Base-by-base conservation (phyloP, 345 rosid species). In the Jatropha curcas region DNA sequence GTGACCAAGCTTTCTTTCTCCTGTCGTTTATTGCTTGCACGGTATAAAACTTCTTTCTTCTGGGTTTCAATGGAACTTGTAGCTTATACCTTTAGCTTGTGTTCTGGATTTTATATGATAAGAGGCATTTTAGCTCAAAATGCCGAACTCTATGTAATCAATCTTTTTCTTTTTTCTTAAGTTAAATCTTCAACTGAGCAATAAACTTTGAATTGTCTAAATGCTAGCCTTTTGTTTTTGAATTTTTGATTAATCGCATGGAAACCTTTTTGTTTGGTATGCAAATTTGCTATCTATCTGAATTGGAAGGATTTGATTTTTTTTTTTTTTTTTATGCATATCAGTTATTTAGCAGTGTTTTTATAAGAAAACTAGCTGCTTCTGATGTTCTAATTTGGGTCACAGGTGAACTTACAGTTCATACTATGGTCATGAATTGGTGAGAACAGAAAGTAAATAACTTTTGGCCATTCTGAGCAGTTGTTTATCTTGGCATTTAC, bases 1-100 rank as follows among this genome's bases (percentile, higher is more conserved):
- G 75, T 56, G 96, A 89, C 76, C 94, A 92, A 66, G 94, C 97
- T 22, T 92, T 86, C 85, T 76, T 87, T 77, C 92, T 92, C 59
- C 68, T 88, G 51, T 69, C 96, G 30, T 95, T 95, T 76, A 88
- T 89, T 60, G 94, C 89, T 72, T 92, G 89, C 88, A 87, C 94
- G 90, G 98, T 92, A 75, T 55, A 72, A n/a, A 59, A 28, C 28
- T 34, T 30, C 55, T 58, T 60, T 43, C 64, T 73, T 50, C 43
- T 43, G 27, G 19, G 7, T 50, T 41, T 39, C 31, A 73, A 50
- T 7, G 39, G 53, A 7, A 27, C 24, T 67, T 52, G 59, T 53
- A 45, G 14, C 31, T 37, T 31, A 56, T 24, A 39, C 43, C 37
- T n/a, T 41, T 39, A 11, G 55, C 77, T 65, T 56, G 45, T 33